Percentiles rank a stretch among this genome's conserved stretches.
These are phyloP conservation scores for Neurospora cerealis DNA, from an alignment of 495 filamentous ascomycete species.

Conservation along the genomic window DNA sequence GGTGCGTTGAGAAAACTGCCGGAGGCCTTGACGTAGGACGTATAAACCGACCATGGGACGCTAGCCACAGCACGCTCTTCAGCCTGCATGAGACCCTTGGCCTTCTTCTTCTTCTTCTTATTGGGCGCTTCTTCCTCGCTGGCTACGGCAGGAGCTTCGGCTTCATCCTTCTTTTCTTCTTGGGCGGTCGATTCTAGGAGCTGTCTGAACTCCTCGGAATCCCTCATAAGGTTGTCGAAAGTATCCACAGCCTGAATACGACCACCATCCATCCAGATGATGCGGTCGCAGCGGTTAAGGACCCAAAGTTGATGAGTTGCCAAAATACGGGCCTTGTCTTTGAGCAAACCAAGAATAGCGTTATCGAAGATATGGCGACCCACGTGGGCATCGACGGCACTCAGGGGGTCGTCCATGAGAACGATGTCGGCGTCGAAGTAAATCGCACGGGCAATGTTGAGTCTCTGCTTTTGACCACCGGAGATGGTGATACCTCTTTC, in stretches of 20 bases:
- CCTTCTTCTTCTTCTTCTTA: conserved; percentile 53
- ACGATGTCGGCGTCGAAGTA: conserved; percentile 76
- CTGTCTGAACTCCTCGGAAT: conserved; percentile 62
- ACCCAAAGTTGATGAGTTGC: conserved; percentile 95
- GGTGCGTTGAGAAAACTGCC: conserved; percentile 64
- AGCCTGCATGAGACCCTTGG: conserved; percentile 69
- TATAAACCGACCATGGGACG: conserved; percentile 76
- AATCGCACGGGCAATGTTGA: conserved; percentile 77
- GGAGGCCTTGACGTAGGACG: conserved; percentile 68
- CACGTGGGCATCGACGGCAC: conserved; percentile 78
- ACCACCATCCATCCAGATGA: conserved; percentile 85
- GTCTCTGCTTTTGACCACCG: conserved; percentile 74
- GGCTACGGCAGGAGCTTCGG: conserved; percentile 27
- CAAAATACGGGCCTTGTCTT: conserved; percentile 79
- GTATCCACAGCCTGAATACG: conserved; percentile 76
- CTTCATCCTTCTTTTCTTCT: conserved; percentile 52
- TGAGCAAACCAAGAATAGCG: conserved; percentile 81
- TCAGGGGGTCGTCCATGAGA: conserved; percentile 77
- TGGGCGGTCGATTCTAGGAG: conserved; percentile 77
- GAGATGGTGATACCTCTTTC: conserved; percentile 74
- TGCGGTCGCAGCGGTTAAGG: conserved; percentile 76
- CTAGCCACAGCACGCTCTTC: conserved; percentile 79
- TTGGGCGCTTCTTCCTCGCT: conserved; percentile 43
- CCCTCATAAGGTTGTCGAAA: conserved; percentile 72
- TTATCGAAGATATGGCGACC: conserved; percentile 94